These are phyloP conservation scores for Agrocybe chaxingu DNA, from an alignment of 768 basidiomycete genomes.

Conservation along the genomic window DNA sequence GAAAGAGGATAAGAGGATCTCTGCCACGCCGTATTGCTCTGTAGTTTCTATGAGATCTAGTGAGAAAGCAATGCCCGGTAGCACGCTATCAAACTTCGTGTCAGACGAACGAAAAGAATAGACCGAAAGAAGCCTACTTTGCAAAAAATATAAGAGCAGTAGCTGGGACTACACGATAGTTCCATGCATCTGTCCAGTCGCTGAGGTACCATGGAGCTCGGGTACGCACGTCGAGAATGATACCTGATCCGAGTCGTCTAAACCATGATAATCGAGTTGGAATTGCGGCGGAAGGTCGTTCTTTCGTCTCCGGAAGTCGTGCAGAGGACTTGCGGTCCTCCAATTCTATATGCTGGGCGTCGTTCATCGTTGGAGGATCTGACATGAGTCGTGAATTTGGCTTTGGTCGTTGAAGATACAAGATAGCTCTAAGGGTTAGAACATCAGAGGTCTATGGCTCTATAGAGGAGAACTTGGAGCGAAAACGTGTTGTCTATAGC, in stretches of 20 bases:
- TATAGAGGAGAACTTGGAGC: too few species aligned
- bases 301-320: conserved; percentile 4
- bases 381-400: too few species aligned
- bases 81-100: conserved; percentile 43
- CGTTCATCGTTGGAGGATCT: too few species aligned
- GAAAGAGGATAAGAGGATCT: conserved; percentile 80
- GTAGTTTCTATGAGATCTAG: conserved; percentile 91
- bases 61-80: conserved; percentile 90
- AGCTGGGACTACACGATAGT: conserved; percentile 42
- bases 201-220: conserved; percentile 71
- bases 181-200: conserved; percentile 42
- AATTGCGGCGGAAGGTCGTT: conserved; percentile 9
- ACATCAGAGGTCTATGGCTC: too few species aligned
- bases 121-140: conserved; percentile 45
- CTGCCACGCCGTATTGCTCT: conserved; percentile 83
- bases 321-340: not conserved
- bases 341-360: too few species aligned
- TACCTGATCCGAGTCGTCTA: conserved; percentile 51
- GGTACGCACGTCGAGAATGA: conserved; percentile 59
- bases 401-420: too few species aligned
- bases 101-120: not conserved
- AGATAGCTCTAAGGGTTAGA: too few species aligned
- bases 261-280: conserved; percentile 22
- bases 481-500: too few species aligned
- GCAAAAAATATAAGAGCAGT: conserved; percentile 85